These are phyloP conservation scores for Alternaria longipes DNA, from an alignment of 2,329 filamentous ascomycete species.

Conservation along the genomic window DNA sequence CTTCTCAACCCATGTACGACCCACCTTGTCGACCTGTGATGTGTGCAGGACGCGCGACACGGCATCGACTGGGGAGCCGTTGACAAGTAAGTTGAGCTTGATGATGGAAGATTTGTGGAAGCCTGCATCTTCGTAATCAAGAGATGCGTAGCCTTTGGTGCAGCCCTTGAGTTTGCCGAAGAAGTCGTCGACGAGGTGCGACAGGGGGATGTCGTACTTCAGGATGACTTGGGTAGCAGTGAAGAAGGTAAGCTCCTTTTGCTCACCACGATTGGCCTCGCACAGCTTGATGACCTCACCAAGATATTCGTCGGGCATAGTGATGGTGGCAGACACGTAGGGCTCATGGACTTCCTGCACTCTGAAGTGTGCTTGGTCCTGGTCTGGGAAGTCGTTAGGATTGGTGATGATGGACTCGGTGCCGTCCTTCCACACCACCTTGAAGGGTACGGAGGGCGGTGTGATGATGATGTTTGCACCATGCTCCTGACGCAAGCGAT, in stretches of 20 bases:
- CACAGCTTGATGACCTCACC: conserved; percentile 95
- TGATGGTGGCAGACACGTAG: conserved; percentile 84
- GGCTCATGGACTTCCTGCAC: conserved; percentile 73
- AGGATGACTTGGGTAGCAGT: conserved; percentile 91
- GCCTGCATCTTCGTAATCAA: conserved; percentile 96
- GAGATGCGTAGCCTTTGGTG: conserved; percentile 93
- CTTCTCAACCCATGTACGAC: conserved; percentile 88
- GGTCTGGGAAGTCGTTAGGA: conserved; percentile 86
- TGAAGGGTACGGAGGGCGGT: conserved; percentile 92
- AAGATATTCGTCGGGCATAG: conserved; percentile 91
- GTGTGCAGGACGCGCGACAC: conserved; percentile 89
- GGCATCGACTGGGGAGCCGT: conserved; percentile 91
- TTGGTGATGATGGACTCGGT: conserved; percentile 81
- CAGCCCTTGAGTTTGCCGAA: conserved; percentile 95
- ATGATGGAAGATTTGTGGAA: conserved; percentile 82
- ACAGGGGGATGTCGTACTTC: conserved; percentile 87
- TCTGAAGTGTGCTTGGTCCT: conserved; percentile 63
- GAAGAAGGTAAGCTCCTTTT: conserved; percentile 90
- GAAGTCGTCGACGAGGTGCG: conserved; percentile 93
- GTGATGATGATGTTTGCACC: conserved; percentile 96
- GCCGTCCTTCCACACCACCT: conserved; percentile 81
- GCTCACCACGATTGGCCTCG: conserved; percentile 85
- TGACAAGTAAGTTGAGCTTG: conserved; percentile 92
- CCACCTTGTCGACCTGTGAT: conserved; percentile 82
- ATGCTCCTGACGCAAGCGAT: conserved; percentile 91